Evolutionary conservation across 2,329 filamentous ascomycete genomes (phyloP).

Genomic region (Colletotrichum gigasporum): DNA sequence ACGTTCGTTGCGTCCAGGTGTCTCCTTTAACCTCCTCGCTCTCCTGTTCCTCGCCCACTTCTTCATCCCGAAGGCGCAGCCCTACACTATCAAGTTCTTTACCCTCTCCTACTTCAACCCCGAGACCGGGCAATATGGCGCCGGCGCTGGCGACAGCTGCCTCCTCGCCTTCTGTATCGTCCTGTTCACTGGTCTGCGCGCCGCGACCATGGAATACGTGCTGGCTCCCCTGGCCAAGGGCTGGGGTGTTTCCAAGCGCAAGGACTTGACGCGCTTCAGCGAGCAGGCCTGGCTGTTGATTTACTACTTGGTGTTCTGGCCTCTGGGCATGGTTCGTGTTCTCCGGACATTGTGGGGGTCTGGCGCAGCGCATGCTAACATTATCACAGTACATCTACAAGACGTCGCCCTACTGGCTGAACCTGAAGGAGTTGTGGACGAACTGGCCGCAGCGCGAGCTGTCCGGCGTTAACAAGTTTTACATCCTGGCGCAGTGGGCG

Average conservation of each 20-base stretch:
- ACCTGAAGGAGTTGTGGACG: conserved; percentile 82
- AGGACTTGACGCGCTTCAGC: conserved; percentile 83
- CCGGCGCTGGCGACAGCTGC: conserved; percentile 82
- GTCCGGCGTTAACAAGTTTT: conserved; percentile 80
- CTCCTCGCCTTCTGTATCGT: conserved; percentile 83
- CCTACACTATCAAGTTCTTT: conserved; percentile 88
- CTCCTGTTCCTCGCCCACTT: conserved; percentile 84
- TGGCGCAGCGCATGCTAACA: conserved; percentile 4
- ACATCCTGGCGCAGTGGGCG: conserved; percentile 88
- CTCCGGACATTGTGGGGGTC: not conserved
- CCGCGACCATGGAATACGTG: conserved; percentile 86
- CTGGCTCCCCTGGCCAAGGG: conserved; percentile 79
- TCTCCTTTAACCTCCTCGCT: conserved; percentile 86
- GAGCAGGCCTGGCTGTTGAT: conserved; percentile 93
- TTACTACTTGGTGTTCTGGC: conserved; percentile 86
- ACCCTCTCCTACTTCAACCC: conserved; percentile 84
- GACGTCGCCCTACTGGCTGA: conserved; percentile 80
- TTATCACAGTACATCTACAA: conserved; percentile 77
- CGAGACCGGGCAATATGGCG: conserved; percentile 73
- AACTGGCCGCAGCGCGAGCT: conserved; percentile 85
- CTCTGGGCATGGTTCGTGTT: conserved; percentile 78
- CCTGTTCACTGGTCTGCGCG: conserved; percentile 87
- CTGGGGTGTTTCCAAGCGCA: conserved; percentile 78
- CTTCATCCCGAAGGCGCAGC: conserved; percentile 81
- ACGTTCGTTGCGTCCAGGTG: conserved; percentile 55